A percentile compares a stretch with the other conserved stretches of the same genome.
phyloP scores from a whole-genome alignment of 768 basidiomycete species.

The Dacryopinax spathularia region DNA sequence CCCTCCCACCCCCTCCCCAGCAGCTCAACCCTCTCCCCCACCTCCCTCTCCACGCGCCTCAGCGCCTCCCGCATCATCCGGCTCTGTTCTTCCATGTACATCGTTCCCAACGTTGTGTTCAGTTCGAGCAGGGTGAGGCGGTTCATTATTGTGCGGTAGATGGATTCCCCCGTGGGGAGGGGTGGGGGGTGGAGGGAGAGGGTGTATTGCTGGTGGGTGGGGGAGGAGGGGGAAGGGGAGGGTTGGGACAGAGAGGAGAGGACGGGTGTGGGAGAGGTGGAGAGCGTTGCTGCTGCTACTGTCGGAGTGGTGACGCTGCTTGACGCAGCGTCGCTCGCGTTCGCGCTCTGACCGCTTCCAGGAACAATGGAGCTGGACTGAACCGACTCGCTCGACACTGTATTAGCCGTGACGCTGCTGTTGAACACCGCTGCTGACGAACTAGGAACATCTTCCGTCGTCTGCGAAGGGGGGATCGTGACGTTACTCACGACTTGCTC shows the following conservation, averaged over 20 bases:
- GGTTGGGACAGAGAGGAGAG: slow-evolving; percentile 9
- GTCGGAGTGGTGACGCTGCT: background rate
- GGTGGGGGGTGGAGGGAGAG: slow-evolving; percentile 5
- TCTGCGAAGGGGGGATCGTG: background rate
- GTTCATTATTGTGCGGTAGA: slow-evolving; percentile 94
- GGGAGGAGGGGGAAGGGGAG: slow-evolving; percentile 13
- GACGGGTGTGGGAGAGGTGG: background rate
- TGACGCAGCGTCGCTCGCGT: slow-evolving; percentile 6
- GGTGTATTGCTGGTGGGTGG: background rate
- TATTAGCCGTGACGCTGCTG: no score
- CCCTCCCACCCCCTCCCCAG: slow-evolving; percentile 15
- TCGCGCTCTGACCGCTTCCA: slow-evolving; percentile 53
- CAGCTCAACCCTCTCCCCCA: slow-evolving; percentile 42
- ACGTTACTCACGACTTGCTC: background rate
- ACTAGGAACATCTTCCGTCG: background rate
- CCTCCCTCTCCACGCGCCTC: slow-evolving; percentile 56
- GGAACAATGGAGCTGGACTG: no score
- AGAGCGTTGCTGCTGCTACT: background rate
- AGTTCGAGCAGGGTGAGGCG: slow-evolving; percentile 70
- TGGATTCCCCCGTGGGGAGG: slow-evolving; percentile 58
- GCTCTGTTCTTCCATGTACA: slow-evolving; percentile 85
- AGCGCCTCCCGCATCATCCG: slow-evolving; percentile 59
- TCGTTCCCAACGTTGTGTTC: slow-evolving; percentile 69
- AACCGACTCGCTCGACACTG: no score
- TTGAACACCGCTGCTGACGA: no score